Evolutionary conservation across 1,139 yeast species (phyloP), one percentile per base, ranked within the genome.

Genomic region (Wickerhamomyces sp.): DNA sequence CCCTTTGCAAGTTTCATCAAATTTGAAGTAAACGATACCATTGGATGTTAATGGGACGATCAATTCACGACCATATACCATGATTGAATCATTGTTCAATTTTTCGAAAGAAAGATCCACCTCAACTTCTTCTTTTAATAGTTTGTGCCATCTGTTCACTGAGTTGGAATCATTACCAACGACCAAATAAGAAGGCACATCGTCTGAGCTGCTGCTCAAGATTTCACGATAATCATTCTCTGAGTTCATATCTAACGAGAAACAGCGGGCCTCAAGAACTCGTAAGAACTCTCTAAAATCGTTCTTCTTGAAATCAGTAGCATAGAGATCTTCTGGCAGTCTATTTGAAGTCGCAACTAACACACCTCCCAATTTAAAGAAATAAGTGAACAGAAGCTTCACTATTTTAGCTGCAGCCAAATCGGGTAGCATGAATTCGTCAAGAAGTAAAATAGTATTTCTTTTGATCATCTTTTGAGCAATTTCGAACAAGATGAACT

Each of bases 351-450:
- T 82, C 2, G 89, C 87, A 22, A 82, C 81, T 34, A 82, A 59
- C 0, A 82, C 86, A 3, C 90, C 90, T 3, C 90, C 89, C 8
- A 82, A 59, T 51, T 78, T 80, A 64, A 82, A 81, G 60, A 76
- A 82, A 56, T 77, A 80, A 0, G 83, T 78, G 59, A 82, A 80
- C 34, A 82, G 59, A 9, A 80, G 70, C 55, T 78, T 78, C 41
- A 82, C 64, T 33, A 82, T 79, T 49, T 81, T 81, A 2, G 88
- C 88, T 25, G 84, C 72, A 0, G 89, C 86, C 33, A 72, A 71
- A 54, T 82, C 90, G 0, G 90, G 89, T 26, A 82, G 58, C 81
- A 81, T 80, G 59, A 82, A 82, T 55, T 82, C 90, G 55, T 82
- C 90, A 33, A 82, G 61, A 61, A 82, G 68, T 41, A 82, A 60